Evolutionary conservation across 805 yeast species (phyloP).

Genomic region (Ogataea thermomethanolica): DNA sequence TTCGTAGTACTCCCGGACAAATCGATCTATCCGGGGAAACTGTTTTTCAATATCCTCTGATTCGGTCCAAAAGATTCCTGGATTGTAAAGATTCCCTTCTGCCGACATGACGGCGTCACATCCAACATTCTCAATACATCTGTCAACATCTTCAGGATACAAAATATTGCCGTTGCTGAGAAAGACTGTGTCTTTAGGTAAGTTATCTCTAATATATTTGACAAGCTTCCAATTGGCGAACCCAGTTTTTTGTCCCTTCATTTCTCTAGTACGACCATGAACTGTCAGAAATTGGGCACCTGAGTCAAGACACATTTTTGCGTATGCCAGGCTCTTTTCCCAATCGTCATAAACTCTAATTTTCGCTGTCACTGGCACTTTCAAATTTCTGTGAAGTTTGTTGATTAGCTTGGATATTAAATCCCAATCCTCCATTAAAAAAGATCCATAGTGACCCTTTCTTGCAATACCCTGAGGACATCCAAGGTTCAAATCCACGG

Average conservation of each 20-base stretch:
- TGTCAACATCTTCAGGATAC: constrained; percentile 76
- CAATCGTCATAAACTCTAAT: constrained; percentile 84
- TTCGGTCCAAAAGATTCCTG: constrained; percentile 76
- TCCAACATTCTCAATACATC: constrained; percentile 59
- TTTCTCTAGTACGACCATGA: constrained; percentile 94
- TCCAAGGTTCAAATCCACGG: constrained; percentile 92
- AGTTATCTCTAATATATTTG: constrained; percentile 68
- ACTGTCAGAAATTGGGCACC: constrained; percentile 96
- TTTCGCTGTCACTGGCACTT: constrained; percentile 92
- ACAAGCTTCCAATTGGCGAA: constrained; percentile 89
- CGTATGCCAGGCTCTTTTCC: constrained; percentile 81
- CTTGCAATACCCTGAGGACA: constrained; percentile 98
- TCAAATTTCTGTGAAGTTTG: constrained; percentile 68
- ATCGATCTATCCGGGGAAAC: constrained; percentile 80
- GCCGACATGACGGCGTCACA: constrained; percentile 98
- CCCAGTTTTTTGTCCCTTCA: constrained; percentile 97
- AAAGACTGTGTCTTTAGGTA: constrained; percentile 78
- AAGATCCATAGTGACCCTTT: constrained; percentile 93
- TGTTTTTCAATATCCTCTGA: constrained; percentile 53
- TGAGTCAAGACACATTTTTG: constrained; percentile 81
- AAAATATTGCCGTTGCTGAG: constrained; percentile 94
- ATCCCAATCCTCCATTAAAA: constrained; percentile 96
- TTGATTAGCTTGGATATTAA: constrained; percentile 67
- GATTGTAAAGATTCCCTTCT: constrained; percentile 91
- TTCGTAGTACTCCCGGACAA: constrained; percentile 85